Conservation (phyloP, 305 asterid species). For the Plantago coronopus region DNA sequence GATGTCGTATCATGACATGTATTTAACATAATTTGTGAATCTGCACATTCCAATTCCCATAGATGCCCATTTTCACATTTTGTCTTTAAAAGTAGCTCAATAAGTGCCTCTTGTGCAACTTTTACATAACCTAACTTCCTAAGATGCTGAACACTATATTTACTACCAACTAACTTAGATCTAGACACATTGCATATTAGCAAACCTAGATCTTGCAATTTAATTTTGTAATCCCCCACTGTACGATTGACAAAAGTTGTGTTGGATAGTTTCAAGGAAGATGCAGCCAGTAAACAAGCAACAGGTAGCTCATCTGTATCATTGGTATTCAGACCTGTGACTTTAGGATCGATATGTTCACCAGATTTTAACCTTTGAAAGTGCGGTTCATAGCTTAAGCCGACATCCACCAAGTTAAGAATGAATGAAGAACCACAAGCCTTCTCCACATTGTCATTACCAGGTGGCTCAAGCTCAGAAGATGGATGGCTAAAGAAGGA, state of each 20-base stretch:
- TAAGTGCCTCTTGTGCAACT: constrained; percentile 74
- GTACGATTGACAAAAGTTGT: constrained; percentile 38
- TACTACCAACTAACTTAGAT: constrained; percentile 33
- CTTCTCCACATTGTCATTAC: constrained; percentile 37
- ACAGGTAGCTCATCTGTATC: constrained; percentile 43
- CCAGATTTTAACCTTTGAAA: constrained; percentile 24
- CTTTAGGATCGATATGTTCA: constrained; percentile 30
- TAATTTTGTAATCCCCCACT: constrained; percentile 55
- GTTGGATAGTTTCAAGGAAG: constrained; percentile 71
- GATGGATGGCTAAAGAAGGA: constrained; percentile 63
- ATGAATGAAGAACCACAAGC: constrained; percentile 63
- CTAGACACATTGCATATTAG: constrained; percentile 54
- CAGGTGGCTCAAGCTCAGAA: constrained; percentile 43
- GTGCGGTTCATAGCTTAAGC: constrained; percentile 85
- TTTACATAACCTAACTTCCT: constrained; percentile 75
- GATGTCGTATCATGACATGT: constrained; percentile 81
- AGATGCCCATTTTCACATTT: constrained; percentile 50
- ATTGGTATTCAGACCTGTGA: constrained; percentile 27
- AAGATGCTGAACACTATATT: constrained; percentile 64
- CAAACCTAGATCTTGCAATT: constrained; percentile 77
- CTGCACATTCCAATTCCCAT: constrained; percentile 87
- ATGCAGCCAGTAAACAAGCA: constrained; percentile 85
- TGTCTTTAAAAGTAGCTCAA: constrained; percentile 65
- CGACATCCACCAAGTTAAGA: constrained; percentile 82
- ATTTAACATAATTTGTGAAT: constrained; percentile 55